Evolutionary conservation across 306 rosid species (phyloP).

Genomic region (Prosopis cineraria): DNA sequence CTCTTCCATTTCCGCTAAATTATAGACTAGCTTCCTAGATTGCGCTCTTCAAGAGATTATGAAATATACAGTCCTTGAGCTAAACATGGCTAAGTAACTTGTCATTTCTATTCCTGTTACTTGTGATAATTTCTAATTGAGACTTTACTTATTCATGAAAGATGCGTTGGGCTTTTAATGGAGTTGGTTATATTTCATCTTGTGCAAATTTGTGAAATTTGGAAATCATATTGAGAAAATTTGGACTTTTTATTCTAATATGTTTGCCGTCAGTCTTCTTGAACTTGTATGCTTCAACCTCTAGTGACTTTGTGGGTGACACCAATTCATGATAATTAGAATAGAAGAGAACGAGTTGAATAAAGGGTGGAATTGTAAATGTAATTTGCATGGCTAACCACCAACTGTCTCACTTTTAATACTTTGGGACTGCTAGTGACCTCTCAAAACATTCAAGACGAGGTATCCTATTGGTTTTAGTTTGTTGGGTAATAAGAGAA

Average conservation of each 20-base stretch:
- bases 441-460: background rate
- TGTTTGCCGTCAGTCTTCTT: conserved; percentile 23
- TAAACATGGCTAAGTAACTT: conserved; percentile 22
- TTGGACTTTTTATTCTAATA: conserved; percentile 5
- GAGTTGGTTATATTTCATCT: background rate
- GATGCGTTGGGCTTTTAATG: conserved; percentile 5
- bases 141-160: background rate
- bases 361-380: background rate
- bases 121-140: conserved; percentile 16
- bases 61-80: background rate
- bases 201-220: background rate
- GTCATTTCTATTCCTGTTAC: conserved; percentile 17
- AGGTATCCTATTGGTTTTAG: background rate
- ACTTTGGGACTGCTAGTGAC: background rate
- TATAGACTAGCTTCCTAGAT: background rate
- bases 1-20: conserved; percentile 14
- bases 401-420: background rate
- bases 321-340: background rate
- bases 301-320: background rate
- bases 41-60: conserved; percentile 1
- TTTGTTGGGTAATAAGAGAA: background rate
- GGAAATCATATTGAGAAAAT: background rate
- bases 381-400: background rate
- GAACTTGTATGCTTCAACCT: conserved; percentile 15
- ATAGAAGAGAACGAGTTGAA: background rate